phyloP scores from a whole-genome alignment of 306 rosid genomes.

The Acmispon strigosus region DNA sequence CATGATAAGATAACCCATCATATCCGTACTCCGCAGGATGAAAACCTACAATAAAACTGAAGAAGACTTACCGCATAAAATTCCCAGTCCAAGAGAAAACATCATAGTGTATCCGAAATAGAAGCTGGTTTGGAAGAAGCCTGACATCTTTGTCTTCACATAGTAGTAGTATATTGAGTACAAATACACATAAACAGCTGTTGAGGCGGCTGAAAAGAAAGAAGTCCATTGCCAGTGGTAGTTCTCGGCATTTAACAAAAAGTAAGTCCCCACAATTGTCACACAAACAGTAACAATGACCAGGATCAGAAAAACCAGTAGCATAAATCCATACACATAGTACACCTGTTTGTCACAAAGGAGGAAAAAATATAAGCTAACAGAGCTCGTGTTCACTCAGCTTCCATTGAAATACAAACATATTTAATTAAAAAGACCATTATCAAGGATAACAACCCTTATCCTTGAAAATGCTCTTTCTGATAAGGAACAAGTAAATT shows the following conservation, averaged over 20 bases:
- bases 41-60: background rate
- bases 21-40: background rate
- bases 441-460: slow-evolving; percentile 10
- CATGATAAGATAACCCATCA: background rate
- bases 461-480: slow-evolving; percentile 12
- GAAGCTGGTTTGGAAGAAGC: slow-evolving; percentile 99
- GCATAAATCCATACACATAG: slow-evolving; percentile 97
- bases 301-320: slow-evolving; percentile 91
- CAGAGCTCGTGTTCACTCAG: background rate
- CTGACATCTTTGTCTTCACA: slow-evolving; percentile 98
- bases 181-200: slow-evolving; percentile 90
- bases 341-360: slow-evolving; percentile 71
- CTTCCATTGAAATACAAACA: background rate
- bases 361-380: slow-evolving; percentile 21
- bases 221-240: slow-evolving; percentile 99
- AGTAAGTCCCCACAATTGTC: slow-evolving; percentile 97
- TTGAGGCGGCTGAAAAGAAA: slow-evolving; percentile 98
- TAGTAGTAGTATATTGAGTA: slow-evolving; percentile 88
- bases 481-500: background rate
- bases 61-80: slow-evolving; percentile 79
- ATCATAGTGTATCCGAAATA: slow-evolving; percentile 97
- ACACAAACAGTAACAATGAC: slow-evolving; percentile 90
- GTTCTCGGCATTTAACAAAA: slow-evolving; percentile 95
- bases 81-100: slow-evolving; percentile 97
- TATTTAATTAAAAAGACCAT: slow-evolving; percentile 8